Percentiles rank a stretch among this genome's conserved stretches.
These are phyloP conservation scores for Vitis rupestris DNA, from an alignment of 164 flowering plant species.

Conservation along the genomic window DNA sequence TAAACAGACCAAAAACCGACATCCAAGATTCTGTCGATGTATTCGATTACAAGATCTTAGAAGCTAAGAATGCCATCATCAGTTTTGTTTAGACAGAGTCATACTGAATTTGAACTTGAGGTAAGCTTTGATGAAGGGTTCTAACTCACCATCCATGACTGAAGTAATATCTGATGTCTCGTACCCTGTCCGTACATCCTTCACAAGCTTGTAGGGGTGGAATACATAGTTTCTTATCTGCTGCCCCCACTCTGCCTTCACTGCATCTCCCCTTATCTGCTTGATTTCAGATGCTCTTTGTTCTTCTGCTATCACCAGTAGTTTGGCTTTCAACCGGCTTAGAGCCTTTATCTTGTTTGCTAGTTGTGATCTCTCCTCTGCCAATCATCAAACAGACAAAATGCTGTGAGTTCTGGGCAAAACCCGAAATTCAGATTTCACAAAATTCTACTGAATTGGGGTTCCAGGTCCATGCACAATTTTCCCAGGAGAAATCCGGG, in stretches of 20 bases:
- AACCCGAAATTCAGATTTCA: too few relatives aligned
- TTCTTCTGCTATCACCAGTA: slow-evolving; percentile 88
- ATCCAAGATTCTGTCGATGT: too few relatives aligned
- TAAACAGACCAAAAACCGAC: too few relatives aligned
- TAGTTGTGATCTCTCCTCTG: slow-evolving; percentile 93
- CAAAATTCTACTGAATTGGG: too few relatives aligned
- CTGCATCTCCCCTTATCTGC: slow-evolving; percentile 88
- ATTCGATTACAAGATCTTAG: too few relatives aligned
- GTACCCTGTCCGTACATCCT: slow-evolving; percentile 79
- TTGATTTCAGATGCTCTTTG: slow-evolving; percentile 96
- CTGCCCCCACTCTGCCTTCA: slow-evolving; percentile 98
- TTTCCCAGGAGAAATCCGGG: background rate
- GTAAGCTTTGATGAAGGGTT: slow-evolving; percentile 81
- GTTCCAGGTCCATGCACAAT: background rate
- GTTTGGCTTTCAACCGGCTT: slow-evolving; percentile 89
- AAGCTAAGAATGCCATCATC: background rate
- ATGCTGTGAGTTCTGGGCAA: background rate
- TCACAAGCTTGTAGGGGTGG: slow-evolving; percentile 98
- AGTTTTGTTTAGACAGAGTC: slow-evolving; percentile 13
- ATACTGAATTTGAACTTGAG: slow-evolving; percentile 69
- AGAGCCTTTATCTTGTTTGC: slow-evolving; percentile 86
- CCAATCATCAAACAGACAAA: background rate
- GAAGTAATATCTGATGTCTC: slow-evolving; percentile 82
- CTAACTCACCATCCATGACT: slow-evolving; percentile 98
- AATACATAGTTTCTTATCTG: slow-evolving; percentile 96